Evolutionary conservation across 768 basidiomycete species (phyloP), one percentile per base, ranked within the genome.

Genomic region (Amanita muscaria): DNA sequence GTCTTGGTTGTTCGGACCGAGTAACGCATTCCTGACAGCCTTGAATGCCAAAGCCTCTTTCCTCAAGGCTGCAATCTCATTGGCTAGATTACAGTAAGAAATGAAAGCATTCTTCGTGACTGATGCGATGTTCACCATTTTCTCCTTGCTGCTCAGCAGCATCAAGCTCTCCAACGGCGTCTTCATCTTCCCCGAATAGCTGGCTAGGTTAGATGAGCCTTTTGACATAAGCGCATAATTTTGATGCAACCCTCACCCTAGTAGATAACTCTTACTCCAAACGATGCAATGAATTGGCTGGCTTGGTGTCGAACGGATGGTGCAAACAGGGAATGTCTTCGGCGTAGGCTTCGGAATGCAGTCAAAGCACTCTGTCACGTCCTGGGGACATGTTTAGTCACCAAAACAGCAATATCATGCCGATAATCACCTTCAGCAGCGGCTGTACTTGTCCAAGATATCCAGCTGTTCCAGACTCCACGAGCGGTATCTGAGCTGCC

Each of bases 221-320:
- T 15, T 9, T 24, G 32, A 15, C 15, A 19, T 30, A 53, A 8
- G 30, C 15, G 29, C 36, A 9, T 11, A 22, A 39, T n/a, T n/a
- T 37, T 21, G 39, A 21, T 0, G 37, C 14, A 39, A 2, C 4
- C 64, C 85, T 58, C 53, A 89, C 93, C 86, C 82, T 55, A 97
- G 76, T 10, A 99, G 79, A 67, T 98, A 98, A 46, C 80, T 92
- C 62, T 98, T 99, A 23, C 90, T 91, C 96, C 96, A 99, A 2
- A 97, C 93, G 39, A 99, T 97, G 57, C 94, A 99, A 56, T 99
- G 96, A 40, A 98, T 96, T 0, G 96, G 91, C 51, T 94, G 93
- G 46, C 86, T 89, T 0, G 96, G 96, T 0, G 96, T 98, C 2
- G 90, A 90, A 30, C 94, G 82, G 52, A 99, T 98, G 0, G 96